A percentile compares a stretch with the other conserved stretches of the same genome.
Evolutionary conservation across 2,329 filamentous ascomycete genomes (phyloP).

Genomic region (Cadophora sp.): DNA sequence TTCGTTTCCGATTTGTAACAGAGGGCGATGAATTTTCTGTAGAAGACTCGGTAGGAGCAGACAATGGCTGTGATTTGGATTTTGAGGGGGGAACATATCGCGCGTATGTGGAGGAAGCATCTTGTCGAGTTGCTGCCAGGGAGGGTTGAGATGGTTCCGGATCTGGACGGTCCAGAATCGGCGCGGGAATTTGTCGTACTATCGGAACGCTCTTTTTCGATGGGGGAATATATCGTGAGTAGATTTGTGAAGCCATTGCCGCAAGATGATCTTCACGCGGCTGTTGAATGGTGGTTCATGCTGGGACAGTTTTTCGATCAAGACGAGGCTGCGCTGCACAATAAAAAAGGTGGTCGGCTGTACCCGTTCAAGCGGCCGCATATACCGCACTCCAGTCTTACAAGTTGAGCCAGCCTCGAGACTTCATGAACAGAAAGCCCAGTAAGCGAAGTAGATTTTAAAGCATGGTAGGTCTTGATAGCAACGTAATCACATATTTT

Average conservation of each 20-base stretch:
- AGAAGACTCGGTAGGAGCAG: neutral
- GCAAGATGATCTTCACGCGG: neutral
- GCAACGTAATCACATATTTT: too few relatives aligned
- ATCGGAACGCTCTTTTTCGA: conserved; percentile 33
- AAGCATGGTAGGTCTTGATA: too few relatives aligned
- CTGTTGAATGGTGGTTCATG: neutral
- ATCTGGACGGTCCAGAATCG: conserved; percentile 8
- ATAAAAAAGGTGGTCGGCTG: too few relatives aligned
- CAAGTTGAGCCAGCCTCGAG: too few relatives aligned
- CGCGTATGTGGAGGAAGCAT: conserved; percentile 43
- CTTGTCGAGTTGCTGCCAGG: conserved; percentile 32
- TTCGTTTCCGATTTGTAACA: conserved; percentile 15
- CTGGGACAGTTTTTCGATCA: too few relatives aligned
- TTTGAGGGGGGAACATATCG: conserved; percentile 43
- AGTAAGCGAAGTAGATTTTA: too few relatives aligned
- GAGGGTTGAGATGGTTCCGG: conserved; percentile 18
- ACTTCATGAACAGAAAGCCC: too few relatives aligned
- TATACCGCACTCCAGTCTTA: too few relatives aligned
- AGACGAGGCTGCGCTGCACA: neutral
- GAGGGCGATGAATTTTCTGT: neutral
- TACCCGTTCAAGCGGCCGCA: too few relatives aligned
- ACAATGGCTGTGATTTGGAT: conserved; percentile 15
- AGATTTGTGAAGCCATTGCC: conserved; percentile 39
- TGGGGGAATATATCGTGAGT: conserved; percentile 43
- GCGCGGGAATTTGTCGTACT: neutral